Base-by-base conservation (phyloP, 805 yeast species). In the Metschnikowia dekortorum region DNA sequence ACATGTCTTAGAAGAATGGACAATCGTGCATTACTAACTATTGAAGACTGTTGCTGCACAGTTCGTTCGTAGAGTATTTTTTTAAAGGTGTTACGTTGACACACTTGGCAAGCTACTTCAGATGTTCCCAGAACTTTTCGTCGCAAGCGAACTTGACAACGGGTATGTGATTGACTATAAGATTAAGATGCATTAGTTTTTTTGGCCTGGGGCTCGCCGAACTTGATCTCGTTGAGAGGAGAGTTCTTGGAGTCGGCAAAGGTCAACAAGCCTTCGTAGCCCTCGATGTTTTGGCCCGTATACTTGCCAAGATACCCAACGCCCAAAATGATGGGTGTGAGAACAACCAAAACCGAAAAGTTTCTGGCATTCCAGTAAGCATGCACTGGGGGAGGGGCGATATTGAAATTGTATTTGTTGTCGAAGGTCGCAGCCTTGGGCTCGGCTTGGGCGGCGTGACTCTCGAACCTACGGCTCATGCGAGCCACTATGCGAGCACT, bases 331-430 rank as follows among this genome's bases (percentile, higher is more conserved):
- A 70, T 39, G 10, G 78, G 78, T 38, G 70, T 61, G 47, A 71
- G 69, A 32, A 73, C 74, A 42, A 72, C 53, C 44, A 71, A 60
- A 33, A 71, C 65, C 29, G 65, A 59, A 42, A 68, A 62, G 59
- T 73, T 72, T 51, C 70, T 65, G 54, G 61, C 59, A 56, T 66
- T 70, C 78, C 78, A 73, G 64, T 73, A 73, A 53, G 67, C 69
- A 56, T 73, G 78, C 46, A 70, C 73, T 46, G 71, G 77, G 38
- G 78, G 78, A 34, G 78, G 78, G 50, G 63, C 63, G 52, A 64
- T 66, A 61, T 73, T 67, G 63, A 73, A 73, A 60, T 69, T 67
- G 62, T 64, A 58, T 51, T 71, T 73, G 65, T 73, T 73, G 61
- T 61, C 69, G 66, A 73, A 73, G n/a, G 69, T 48, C n/a, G 70